Percentiles rank a stretch among this genome's conserved stretches.
Conservation (phyloP, 2,329 filamentous ascomycete species). For the Mycosphaerella sp. region DNA sequence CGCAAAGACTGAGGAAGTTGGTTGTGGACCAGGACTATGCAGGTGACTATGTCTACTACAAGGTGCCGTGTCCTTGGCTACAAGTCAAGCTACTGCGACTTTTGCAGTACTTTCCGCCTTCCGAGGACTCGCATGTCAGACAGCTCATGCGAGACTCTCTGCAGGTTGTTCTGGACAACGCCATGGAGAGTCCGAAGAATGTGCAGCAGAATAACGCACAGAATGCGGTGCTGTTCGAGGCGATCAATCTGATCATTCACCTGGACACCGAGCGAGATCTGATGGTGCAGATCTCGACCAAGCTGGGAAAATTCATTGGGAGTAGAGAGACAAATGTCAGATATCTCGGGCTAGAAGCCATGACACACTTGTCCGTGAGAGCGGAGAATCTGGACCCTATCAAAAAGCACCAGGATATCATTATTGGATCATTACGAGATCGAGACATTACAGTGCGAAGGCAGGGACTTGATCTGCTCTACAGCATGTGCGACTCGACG, state of each 20-base stretch:
- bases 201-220: conserved; percentile 99
- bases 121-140: conserved; percentile 87
- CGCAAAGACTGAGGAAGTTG: conserved; percentile 79
- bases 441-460: conserved; percentile 94
- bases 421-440: conserved; percentile 88
- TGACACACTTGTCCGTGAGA: conserved; percentile 93
- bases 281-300: conserved; percentile 91
- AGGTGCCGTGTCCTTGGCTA: conserved; percentile 98
- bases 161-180: conserved; percentile 82
- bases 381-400: conserved; percentile 94
- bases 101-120: conserved; percentile 93
- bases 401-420: conserved; percentile 95
- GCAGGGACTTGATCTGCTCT: conserved; percentile 90
- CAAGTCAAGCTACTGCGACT: conserved; percentile 90
- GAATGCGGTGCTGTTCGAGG: conserved; percentile 95
- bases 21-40: conserved; percentile 85
- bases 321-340: conserved; percentile 96
- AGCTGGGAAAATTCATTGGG: conserved; percentile 90
- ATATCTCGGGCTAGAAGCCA: conserved; percentile 91
- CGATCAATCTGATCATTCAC: conserved; percentile 97
- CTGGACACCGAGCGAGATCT: conserved; percentile 89
- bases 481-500: conserved; percentile 98
- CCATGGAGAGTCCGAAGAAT: conserved; percentile 92
- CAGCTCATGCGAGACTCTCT: conserved; percentile 87
- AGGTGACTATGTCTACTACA: conserved; percentile 94